Conservation (phyloP, 306 rosid species). For the Medicago arabica region DNA sequence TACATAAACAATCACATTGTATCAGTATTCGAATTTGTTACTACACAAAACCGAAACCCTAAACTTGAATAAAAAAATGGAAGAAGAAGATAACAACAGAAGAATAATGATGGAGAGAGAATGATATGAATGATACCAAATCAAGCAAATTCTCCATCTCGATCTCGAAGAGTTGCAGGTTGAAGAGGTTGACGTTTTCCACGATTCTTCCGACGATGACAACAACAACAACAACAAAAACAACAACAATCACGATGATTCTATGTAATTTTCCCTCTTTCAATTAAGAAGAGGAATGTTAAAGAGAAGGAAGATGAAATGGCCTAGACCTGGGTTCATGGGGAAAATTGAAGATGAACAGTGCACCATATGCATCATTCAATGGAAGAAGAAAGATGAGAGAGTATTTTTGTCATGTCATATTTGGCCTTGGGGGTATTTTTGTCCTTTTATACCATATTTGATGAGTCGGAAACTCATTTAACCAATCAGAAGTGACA, state of each 20-base stretch:
- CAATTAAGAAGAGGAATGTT: not conserved
- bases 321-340: too few species aligned
- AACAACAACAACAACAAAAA: not conserved
- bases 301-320: too few species aligned
- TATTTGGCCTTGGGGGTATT: too few species aligned
- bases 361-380: too few species aligned
- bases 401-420: too few species aligned
- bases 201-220: conserved; percentile 48
- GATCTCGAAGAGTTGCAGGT: conserved; percentile 85
- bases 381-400: too few species aligned
- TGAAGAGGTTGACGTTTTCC: conserved; percentile 78
- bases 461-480: too few species aligned
- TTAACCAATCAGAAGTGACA: too few species aligned
- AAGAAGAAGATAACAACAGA: conserved; percentile 21
- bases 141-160: conserved; percentile 85
- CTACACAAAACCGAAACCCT: conserved; percentile 24
- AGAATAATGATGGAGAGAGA: conserved; percentile 65
- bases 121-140: conserved; percentile 79
- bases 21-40: not conserved
- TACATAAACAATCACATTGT: too few species aligned
- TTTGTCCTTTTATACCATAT: too few species aligned
- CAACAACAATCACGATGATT: conserved; percentile 37
- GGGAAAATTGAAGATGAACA: too few species aligned
- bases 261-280: conserved; percentile 48
- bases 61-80: conserved; percentile 50